These are phyloP conservation scores for Agroathelia rolfsii DNA, from an alignment of 1,284 basidiomycete genomes.

Conservation along the genomic window DNA sequence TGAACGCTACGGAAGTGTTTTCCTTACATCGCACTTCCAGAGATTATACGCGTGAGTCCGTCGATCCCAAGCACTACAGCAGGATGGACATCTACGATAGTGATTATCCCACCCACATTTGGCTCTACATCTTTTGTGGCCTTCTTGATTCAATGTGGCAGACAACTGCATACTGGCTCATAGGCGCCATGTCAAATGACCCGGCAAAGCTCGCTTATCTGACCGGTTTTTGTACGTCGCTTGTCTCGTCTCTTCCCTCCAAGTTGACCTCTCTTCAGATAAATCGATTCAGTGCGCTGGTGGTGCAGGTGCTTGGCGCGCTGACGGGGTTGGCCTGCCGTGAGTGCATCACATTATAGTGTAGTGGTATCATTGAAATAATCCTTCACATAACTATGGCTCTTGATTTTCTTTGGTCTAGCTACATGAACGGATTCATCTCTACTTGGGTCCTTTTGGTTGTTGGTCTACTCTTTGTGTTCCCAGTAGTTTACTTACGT, in stretches of 20 bases:
- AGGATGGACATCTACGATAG: constrained; percentile 20
- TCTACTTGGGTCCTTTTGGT: too few relatives aligned
- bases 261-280: constrained; percentile 12
- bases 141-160: constrained; percentile 36
- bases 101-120: constrained; percentile 23
- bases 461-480: too few relatives aligned
- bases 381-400: too few relatives aligned
- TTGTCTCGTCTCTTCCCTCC: too few relatives aligned
- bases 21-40: constrained; percentile 22
- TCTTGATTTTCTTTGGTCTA: too few relatives aligned
- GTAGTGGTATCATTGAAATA: too few relatives aligned
- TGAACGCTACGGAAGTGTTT: too few relatives aligned
- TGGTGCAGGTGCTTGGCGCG: constrained; percentile 21
- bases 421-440: too few relatives aligned
- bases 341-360: constrained; percentile 14
- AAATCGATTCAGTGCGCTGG: constrained; percentile 23
- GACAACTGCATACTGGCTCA: constrained; percentile 31
- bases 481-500: too few relatives aligned
- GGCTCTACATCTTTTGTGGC: constrained; percentile 31
- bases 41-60: constrained; percentile 46
- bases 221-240: constrained; percentile 31
- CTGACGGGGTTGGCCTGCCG: constrained; percentile 16
- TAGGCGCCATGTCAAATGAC: constrained; percentile 32
- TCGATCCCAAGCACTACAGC: too few relatives aligned
- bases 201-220: constrained; percentile 30